Base-by-base conservation (phyloP, 768 basidiomycete species). In the Sporobolomyces pararoseus region DNA sequence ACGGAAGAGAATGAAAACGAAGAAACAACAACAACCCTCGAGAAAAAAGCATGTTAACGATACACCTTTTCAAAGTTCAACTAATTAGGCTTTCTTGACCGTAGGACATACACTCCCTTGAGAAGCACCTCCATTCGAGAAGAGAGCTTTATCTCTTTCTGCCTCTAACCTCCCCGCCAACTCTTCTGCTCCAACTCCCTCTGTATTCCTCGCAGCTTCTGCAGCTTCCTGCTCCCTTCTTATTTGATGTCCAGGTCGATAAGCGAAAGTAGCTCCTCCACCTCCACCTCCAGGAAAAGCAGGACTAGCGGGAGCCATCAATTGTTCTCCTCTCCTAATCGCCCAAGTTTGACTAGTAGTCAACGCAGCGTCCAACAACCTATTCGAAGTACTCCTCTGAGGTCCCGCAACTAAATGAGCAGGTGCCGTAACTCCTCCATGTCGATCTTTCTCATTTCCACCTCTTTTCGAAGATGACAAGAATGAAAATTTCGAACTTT, bases 311-410 rank as follows among this genome's bases (percentile, higher is more conserved):
- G 57, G 57, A 49, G 68, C 25, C 34, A 39, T 23, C 21, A 32
- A 21, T 50, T 65, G 68, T 58, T 65, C 64, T 14, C 69, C 69
- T 53, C 69, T 58, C n/a, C 47, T 39, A 10, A n/a, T 54, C 23
- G 69, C 69, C 69, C 69, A 70, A 6, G 59, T 65, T 37, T 49
- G 42, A 16, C 51, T 55, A 1, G 64, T 55, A 13, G 69, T 54
- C 21, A 70, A 61, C 35, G 69, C 69, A n/a, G 69, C 69, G 31
- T 70, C 69, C 50, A 70, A 52, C 7, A 70, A 35, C 13, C 53
- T n/a, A 21, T 60, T 55, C 4, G 64, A 65, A 42, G 27, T 54
- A 35, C 59, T 65, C 14, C 69, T 54, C n/a, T 58, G 29, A 25
- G 67, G 46, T 23, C 59, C 59, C 4, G 59, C 59, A 32, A 61